Percentiles rank a stretch among this genome's conserved stretches.
Evolutionary conservation across 192 early-diverging fungal genomes (phyloP).

Genomic region (Backusella mclennaniae): DNA sequence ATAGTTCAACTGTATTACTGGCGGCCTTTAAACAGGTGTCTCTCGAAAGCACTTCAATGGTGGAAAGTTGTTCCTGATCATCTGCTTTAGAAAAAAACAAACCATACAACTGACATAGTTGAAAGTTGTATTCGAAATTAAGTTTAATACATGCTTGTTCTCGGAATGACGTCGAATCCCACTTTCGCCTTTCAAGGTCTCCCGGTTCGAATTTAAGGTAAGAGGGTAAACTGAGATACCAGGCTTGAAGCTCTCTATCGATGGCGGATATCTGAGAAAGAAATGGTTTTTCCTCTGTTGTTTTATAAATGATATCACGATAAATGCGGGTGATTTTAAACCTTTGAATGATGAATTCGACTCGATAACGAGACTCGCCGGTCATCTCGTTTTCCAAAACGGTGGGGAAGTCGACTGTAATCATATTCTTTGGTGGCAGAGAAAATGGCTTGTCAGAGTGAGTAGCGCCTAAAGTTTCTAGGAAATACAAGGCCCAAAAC

Average conservation of each 20-base stretch:
- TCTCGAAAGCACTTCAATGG: constrained; percentile 22
- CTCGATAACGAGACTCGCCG: constrained; percentile 30
- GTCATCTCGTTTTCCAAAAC: constrained; percentile 20
- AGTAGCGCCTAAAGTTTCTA: constrained; percentile 23
- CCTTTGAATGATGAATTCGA: constrained; percentile 35
- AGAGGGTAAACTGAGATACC: constrained; percentile 25
- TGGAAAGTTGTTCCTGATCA: constrained; percentile 8
- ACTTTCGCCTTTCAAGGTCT: constrained; percentile 11
- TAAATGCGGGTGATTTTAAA: constrained; percentile 34
- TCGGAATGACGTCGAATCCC: constrained; percentile 25
- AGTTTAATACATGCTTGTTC: constrained; percentile 41
- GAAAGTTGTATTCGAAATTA: constrained; percentile 38
- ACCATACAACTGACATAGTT: constrained; percentile 32
- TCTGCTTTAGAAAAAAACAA: constrained; percentile 25
- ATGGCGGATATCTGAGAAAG: constrained; percentile 26
- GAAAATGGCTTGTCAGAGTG: constrained; percentile 38
- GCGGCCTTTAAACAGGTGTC: constrained; percentile 26
- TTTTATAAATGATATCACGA: constrained; percentile 26
- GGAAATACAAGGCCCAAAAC: constrained; percentile 25
- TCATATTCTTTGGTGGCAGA: constrained; percentile 21
- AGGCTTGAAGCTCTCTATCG: constrained; percentile 25
- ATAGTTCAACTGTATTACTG: constrained; percentile 22
- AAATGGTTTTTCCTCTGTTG: constrained; percentile 18
- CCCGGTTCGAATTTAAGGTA: constrained; percentile 29
- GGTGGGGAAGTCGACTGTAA: background rate